A percentile compares a stretch with the other conserved stretches of the same genome.
Evolutionary conservation across 495 filamentous ascomycete genomes (phyloP).

Genomic region (Platismatia glauca): DNA sequence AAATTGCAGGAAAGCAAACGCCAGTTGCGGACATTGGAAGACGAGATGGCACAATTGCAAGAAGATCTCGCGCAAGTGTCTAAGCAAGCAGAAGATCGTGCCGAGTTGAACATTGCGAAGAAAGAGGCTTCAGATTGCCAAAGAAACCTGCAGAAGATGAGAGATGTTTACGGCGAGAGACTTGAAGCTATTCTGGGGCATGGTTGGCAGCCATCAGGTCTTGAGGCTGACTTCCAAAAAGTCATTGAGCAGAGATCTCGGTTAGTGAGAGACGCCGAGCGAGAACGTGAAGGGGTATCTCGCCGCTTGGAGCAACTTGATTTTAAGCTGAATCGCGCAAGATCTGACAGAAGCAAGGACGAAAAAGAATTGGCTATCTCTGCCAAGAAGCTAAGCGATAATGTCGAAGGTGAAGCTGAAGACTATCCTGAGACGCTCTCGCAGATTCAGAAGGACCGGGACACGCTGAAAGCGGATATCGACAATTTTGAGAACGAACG

Average conservation of each 20-base stretch:
- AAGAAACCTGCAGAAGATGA: constrained; percentile 66
- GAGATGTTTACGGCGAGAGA: constrained; percentile 59
- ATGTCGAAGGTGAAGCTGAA: constrained; percentile 44
- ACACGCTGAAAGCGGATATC: constrained; percentile 52
- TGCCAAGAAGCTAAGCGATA: constrained; percentile 41
- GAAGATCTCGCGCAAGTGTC: constrained; percentile 72
- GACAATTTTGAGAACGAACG: constrained; percentile 52
- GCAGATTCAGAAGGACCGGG: constrained; percentile 51
- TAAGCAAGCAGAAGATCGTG: constrained; percentile 65
- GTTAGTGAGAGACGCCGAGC: constrained; percentile 50
- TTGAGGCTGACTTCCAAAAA: constrained; percentile 65
- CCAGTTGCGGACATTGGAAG: constrained; percentile 58
- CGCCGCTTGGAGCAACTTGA: constrained; percentile 71
- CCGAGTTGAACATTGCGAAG: constrained; percentile 66
- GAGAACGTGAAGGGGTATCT: constrained; percentile 56
- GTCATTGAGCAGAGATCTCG: constrained; percentile 47
- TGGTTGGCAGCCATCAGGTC: constrained; percentile 56
- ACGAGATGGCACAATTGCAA: constrained; percentile 56
- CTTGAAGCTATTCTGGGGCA: constrained; percentile 52
- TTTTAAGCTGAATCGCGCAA: constrained; percentile 56
- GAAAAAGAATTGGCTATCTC: constrained; percentile 54
- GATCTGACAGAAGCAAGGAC: constrained; percentile 48
- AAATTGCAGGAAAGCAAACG: constrained; percentile 53
- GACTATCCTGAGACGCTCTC: constrained; percentile 45
- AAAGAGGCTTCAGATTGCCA: constrained; percentile 64